Percentiles rank a stretch among this genome's conserved stretches.
Evolutionary conservation across 2,329 filamentous ascomycete genomes (phyloP).

Genomic region (Basipetospora chlamydospora): DNA sequence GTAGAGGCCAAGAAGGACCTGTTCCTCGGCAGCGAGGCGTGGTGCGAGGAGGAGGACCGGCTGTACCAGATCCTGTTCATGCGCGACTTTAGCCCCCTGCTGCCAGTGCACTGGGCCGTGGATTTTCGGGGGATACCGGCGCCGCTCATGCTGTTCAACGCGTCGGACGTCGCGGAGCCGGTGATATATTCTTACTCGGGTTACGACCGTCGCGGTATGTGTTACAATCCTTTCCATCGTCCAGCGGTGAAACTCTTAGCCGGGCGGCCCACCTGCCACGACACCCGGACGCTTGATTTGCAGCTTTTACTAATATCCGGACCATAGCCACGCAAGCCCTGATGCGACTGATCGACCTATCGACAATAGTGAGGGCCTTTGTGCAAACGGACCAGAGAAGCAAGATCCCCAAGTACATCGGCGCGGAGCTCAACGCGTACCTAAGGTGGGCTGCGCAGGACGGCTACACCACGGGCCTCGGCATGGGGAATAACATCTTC

Average conservation of each 20-base stretch:
- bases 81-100: slow-evolving; percentile 24
- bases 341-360: slow-evolving; percentile 24
- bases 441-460: slow-evolving; percentile 27
- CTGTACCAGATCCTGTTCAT: slow-evolving; percentile 27
- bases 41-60: slow-evolving; percentile 34
- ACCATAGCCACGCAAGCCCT: slow-evolving; percentile 24
- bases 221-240: too few species aligned
- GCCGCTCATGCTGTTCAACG: slow-evolving; percentile 20
- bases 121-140: slow-evolving; percentile 26
- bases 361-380: slow-evolving; percentile 17
- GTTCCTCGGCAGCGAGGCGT: slow-evolving; percentile 29
- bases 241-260: too few species aligned
- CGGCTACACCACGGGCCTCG: slow-evolving; percentile 19
- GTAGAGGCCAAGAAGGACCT: slow-evolving; percentile 26
- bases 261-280: neutral
- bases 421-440: slow-evolving; percentile 19
- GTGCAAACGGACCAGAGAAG: slow-evolving; percentile 20
- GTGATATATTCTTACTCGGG: slow-evolving; percentile 22
- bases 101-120: slow-evolving; percentile 24
- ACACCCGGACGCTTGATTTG: too few species aligned
- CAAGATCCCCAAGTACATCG: slow-evolving; percentile 19
- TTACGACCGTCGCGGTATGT: slow-evolving; percentile 23
- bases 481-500: slow-evolving; percentile 23
- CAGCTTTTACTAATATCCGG: neutral
- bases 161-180: slow-evolving; percentile 16